Conservation (phyloP, 2,329 filamentous ascomycete species). For the Alternaria triticina region DNA sequence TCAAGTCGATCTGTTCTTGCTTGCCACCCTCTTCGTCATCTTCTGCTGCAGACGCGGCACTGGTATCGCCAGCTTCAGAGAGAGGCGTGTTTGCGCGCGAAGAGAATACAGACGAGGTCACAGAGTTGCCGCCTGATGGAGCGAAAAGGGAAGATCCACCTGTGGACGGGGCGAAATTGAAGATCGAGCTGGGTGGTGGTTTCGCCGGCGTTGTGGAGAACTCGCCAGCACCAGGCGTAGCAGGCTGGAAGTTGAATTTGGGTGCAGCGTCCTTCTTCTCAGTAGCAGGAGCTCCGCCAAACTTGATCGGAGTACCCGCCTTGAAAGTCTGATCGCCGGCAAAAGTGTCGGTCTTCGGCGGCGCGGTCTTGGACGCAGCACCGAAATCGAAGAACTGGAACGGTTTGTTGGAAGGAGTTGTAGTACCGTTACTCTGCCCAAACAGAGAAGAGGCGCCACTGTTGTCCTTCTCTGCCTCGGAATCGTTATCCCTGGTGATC, state of each 20-base stretch:
- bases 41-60: constrained; percentile 34
- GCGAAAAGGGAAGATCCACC: constrained; percentile 20
- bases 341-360: constrained; percentile 37
- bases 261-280: constrained; percentile 32
- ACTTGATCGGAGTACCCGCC: constrained; percentile 44
- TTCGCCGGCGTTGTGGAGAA: constrained; percentile 38
- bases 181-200: constrained; percentile 27
- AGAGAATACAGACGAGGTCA: constrained; percentile 37
- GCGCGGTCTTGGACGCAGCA: constrained; percentile 35
- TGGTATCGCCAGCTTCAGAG: constrained; percentile 41
- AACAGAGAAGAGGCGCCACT: constrained; percentile 18
- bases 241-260: constrained; percentile 34
- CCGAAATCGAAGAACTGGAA: constrained; percentile 40
- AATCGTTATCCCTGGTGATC: constrained; percentile 33
- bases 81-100: constrained; percentile 47
- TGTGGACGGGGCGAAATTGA: constrained; percentile 30
- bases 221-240: constrained; percentile 32
- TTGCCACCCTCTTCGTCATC: constrained; percentile 40
- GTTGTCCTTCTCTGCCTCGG: constrained; percentile 33
- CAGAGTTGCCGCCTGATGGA: constrained; percentile 32
- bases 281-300: constrained; percentile 29
- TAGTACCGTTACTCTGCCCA: constrained; percentile 31
- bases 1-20: constrained; percentile 38
- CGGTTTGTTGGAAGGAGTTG: constrained; percentile 34
- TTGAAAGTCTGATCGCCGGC: constrained; percentile 48